A percentile compares a stretch with the other conserved stretches of the same genome.
Evolutionary conservation across 2,329 filamentous ascomycete species (phyloP).

Genomic region (Cladophialophora yegresii): DNA sequence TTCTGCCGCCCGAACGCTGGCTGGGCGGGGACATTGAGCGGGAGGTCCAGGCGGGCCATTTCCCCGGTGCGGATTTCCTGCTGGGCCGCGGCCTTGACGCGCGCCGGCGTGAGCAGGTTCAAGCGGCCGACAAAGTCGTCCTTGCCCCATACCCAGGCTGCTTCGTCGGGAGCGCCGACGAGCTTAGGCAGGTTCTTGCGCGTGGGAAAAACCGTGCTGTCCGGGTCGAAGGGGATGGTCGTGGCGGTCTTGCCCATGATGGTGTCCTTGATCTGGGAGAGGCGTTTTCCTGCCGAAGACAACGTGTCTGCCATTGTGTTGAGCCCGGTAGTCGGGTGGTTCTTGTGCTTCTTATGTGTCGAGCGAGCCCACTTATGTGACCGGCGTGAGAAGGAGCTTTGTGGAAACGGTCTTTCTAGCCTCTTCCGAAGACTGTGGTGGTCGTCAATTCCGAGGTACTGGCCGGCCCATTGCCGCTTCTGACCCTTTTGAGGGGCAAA

Average conservation of each 20-base stretch:
- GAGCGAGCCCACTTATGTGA: neutral
- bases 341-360: neutral
- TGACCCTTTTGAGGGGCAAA: neutral
- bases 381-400: neutral
- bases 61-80: slow-evolving; percentile 58
- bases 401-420: neutral
- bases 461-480: neutral
- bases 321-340: neutral
- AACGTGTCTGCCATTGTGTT: slow-evolving; percentile 27
- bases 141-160: slow-evolving; percentile 63
- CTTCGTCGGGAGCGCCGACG: slow-evolving; percentile 55
- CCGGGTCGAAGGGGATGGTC: slow-evolving; percentile 57
- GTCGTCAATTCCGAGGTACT: neutral
- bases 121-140: slow-evolving; percentile 52
- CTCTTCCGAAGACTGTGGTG: neutral
- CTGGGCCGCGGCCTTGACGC: slow-evolving; percentile 56
- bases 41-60: slow-evolving; percentile 58
- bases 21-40: slow-evolving; percentile 54
- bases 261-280: slow-evolving; percentile 51
- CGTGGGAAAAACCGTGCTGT: slow-evolving; percentile 55
- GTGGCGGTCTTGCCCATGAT: slow-evolving; percentile 51
- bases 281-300: slow-evolving; percentile 37
- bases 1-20: slow-evolving; percentile 56
- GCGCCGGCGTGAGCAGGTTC: slow-evolving; percentile 58
- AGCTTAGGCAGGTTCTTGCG: slow-evolving; percentile 57